Base-by-base conservation (phyloP, 192 early-diverging fungal species). In the Martensiomyces pterosporus region DNA sequence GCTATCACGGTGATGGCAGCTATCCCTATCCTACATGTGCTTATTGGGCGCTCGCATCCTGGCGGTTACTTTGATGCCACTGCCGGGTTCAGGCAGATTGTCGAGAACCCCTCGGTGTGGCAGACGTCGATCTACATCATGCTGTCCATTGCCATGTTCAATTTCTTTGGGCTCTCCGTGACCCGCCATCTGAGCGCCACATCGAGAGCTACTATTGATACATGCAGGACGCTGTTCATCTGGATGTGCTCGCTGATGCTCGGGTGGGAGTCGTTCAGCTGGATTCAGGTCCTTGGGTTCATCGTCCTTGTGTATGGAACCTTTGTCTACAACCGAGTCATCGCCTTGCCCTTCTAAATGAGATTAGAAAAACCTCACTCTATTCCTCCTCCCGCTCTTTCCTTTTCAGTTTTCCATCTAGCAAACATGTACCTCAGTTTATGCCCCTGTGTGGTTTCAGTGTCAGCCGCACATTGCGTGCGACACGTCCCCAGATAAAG, bases 161-260 rank as follows among this genome's bases (percentile, higher is more conserved):
- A 98, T 72, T 95, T 86, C 78, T 94, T 91, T 64, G 95, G 95
- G 5, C 80, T 98, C 18, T 83, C 83, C 3, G 90, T 98, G 19
- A 98, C 95, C 2, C 76, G 81, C 27, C 85, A 74, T 26, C 74
- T 97, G 36, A 86, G 82, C 24, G 93, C 95, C 34, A 98, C 95
- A 2, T 81, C 88, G 15, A 77, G 95, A n/a, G 85, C 83, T 9
- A 98, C 93, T 0, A 96, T 98, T 43, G 95, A 98, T 52, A 92
- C 93, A 9, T 92, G 90, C 82, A 78, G 94, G 37, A 98, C 93
- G 5, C 68, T 97, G 41, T 94, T 97, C 55, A 94, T 98, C 51
- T 98, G 96, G 96, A 85, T 87, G 73, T 80, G 89, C 41, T 87
- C 84, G 22, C 65, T 97, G 15, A 79, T 73, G n/a, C 80, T 98